Evolutionary conservation across 192 early-diverging fungal species (phyloP), one percentile per base, ranked within the genome.

Genomic region (Phycomyces blakesleeanus): DNA sequence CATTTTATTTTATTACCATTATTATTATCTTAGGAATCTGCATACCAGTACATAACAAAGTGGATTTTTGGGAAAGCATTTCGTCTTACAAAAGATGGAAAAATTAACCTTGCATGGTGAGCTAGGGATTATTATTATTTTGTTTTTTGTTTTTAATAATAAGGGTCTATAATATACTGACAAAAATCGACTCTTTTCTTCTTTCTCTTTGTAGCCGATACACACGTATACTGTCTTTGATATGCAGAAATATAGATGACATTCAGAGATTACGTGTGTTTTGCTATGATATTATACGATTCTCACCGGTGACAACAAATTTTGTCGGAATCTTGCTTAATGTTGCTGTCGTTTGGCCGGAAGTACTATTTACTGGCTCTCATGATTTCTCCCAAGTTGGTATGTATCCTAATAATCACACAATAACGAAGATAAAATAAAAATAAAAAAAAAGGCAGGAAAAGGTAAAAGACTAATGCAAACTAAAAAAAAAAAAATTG

Each of bases 231-330:
- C 12, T 47, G 44, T 47, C 44, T 6, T 47, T 47, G 44, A 14
- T 47, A n/a, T 47, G 44, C 11, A 47, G 11, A 18, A 47, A 47
- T 14, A 12, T 47, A 1, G 44, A 47, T 3, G 44, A 47, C 18
- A 47, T 47, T 47, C 44, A 47, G 18, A 47, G 44, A 12, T 18
- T 47, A n/a, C 44, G 44, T 47, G 44, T 47, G 5, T 47, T 47
- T 47, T 47, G 44, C 18, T 47, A 47, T 47, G 44, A 47, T 47
- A 18, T 47, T 47, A 11, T 47, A n/a, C 44, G 44, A n/a, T 47
- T 6, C 11, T 47, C 44, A n/a, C 11, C 44, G 3, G 1, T 47
- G 44, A 3, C 44, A n/a, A 47, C 44, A 47, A 47, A 47, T 11
- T 47, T n/a, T 18, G 18, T 47, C 11, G 44, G 44, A 47, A 14